Evolutionary conservation across 768 basidiomycete species (phyloP).

Genomic region (Fomitopsis serialis): DNA sequence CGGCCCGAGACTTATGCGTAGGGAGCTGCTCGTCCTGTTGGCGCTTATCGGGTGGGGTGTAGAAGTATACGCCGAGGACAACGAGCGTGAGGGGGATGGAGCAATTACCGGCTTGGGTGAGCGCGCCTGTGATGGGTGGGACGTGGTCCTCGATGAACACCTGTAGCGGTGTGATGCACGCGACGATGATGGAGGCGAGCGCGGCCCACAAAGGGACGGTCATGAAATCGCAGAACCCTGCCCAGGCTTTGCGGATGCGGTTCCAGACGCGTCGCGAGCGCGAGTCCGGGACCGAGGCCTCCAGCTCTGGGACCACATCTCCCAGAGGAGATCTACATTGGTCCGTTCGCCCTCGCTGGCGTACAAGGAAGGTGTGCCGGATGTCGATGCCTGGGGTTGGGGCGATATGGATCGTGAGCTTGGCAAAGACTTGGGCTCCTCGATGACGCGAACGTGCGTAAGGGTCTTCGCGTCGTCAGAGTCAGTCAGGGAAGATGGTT

Average conservation of each 20-base stretch:
- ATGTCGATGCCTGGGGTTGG: constrained; percentile 3
- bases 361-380: constrained; percentile 8
- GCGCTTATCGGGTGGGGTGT: constrained; percentile 29
- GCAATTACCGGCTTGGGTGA: constrained; percentile 65
- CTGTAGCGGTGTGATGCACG: constrained; percentile 72
- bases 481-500: constrained; percentile 2
- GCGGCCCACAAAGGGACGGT: constrained; percentile 86
- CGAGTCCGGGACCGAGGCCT: constrained; percentile 19
- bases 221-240: constrained; percentile 65
- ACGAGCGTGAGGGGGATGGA: constrained; percentile 86
- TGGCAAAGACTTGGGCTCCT: constrained; percentile 50
- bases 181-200: constrained; percentile 67
- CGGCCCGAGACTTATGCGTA: constrained; percentile 4
- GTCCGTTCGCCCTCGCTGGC: constrained; percentile 14
- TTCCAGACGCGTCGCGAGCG: constrained; percentile 22
- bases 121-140: constrained; percentile 61
- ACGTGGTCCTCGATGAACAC: constrained; percentile 58
- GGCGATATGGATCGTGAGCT: constrained; percentile 37
- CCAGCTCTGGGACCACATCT: constrained; percentile 11
- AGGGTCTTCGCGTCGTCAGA: constrained; percentile 8
- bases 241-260: constrained; percentile 26
- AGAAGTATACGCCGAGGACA: constrained; percentile 92
- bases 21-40: constrained; percentile 9
- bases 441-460: neutral
- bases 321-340: constrained; percentile 12